Evolutionary conservation across 2,329 filamentous ascomycete genomes (phyloP), one percentile per base, ranked within the genome.

Genomic region (Fonsecaea nubica): DNA sequence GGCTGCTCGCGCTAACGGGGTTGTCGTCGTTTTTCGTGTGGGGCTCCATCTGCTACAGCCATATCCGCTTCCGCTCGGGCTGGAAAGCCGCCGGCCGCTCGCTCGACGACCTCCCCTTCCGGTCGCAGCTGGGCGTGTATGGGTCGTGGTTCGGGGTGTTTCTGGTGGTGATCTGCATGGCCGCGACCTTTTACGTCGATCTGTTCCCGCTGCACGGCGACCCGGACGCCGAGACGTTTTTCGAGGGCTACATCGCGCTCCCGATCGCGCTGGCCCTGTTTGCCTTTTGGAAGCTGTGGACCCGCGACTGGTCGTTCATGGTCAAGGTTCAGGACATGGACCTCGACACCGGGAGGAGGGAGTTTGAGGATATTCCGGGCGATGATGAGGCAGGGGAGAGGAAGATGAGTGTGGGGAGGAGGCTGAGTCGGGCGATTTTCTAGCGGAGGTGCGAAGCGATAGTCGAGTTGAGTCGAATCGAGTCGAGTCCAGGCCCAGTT

Each of bases 161-260:
- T 32, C 87, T 96, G 76, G 68, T 68, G n/a, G 59, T 60, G 35
- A 53, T 66, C 55, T 63, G 50, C 38, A 84, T 97, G 33, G 76
- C 90, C 53, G 92, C 92, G 1, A 93, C 97, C 76, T 95, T 96
- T 81, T 97, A 92, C 91, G 89, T 91, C 60, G 92, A 90, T 21
- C 88, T 91, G 2, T 93, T 89, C 76, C 93, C 93, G 3, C 85
- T 95, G 57, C 85, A 82, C 25, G 62, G 68, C 15, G 58, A 35
- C 15, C 77, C 76, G 30, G 58, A 50, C 48, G 85, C 86, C 0
- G 77, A 87, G 69, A 87, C 83, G 71, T 96, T 94, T 79, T 96
- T 96, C 78, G 80, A 82, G 54, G 72, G 74, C 3, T 89, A 87
- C 74, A 80, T 89, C 12, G 86, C 86, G 8, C 81, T 81, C 0